Evolutionary conservation across 2,329 filamentous ascomycete species (phyloP).

Genomic region (Blastomyces parvus): DNA sequence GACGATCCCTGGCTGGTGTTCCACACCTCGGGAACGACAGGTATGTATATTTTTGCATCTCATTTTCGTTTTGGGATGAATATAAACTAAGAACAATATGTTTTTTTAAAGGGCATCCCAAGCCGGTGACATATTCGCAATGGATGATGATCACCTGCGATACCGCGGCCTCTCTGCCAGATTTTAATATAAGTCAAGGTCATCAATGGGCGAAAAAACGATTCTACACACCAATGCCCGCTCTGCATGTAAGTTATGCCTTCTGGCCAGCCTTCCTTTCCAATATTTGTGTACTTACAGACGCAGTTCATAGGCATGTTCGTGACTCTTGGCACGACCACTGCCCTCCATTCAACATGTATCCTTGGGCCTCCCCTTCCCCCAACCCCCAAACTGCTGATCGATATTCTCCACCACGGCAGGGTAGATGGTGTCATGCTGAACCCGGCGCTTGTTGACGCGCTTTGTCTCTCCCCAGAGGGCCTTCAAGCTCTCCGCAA

Average conservation of each 20-base stretch:
- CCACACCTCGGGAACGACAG: constrained; percentile 25
- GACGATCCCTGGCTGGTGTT: constrained; percentile 23
- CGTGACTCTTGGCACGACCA: neutral
- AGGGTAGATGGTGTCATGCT: neutral
- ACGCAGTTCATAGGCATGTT: neutral
- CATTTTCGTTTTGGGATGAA: neutral
- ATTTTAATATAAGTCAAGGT: neutral
- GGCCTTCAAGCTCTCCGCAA: neutral
- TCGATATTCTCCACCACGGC: neutral
- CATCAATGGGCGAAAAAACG: neutral
- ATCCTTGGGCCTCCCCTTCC: neutral
- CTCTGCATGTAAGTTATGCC: neutral
- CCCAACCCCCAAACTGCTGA: neutral
- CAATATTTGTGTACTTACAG: neutral
- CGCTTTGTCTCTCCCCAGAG: neutral
- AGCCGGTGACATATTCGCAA: neutral
- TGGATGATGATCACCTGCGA: neutral
- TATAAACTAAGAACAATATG: neutral
- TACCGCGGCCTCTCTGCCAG: neutral
- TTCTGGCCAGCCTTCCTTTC: neutral
- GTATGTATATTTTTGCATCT: constrained; percentile 10
- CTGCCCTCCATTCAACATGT: neutral
- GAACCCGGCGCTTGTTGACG: neutral
- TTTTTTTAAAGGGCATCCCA: neutral
- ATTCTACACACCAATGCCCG: neutral